Conservation (phyloP, 805 yeast genomes). For the Metschnikowia matae region DNA sequence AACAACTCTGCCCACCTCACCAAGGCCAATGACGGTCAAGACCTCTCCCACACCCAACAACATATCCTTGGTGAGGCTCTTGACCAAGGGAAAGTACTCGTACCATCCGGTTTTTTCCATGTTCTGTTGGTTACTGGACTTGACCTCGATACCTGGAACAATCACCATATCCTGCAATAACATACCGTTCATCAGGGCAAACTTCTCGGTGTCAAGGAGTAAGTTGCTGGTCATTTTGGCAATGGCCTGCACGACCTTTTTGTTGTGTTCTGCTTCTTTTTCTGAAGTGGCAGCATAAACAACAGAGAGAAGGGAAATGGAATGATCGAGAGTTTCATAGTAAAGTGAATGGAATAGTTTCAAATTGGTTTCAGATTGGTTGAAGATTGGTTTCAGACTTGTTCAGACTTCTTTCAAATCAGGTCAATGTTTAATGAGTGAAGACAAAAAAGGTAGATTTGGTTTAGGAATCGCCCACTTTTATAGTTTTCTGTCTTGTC, state of each 20-base stretch:
- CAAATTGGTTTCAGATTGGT: too few species aligned
- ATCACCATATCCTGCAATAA: neutral
- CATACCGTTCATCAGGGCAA: neutral
- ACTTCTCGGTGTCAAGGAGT: neutral
- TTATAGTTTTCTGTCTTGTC: too few species aligned
- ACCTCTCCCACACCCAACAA: neutral
- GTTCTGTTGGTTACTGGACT: neutral
- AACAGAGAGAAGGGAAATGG: neutral
- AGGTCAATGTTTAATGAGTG: too few species aligned
- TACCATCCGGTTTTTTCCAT: neutral
- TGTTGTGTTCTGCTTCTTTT: neutral
- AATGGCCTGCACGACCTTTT: neutral
- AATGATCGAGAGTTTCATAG: neutral
- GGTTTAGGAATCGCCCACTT: too few species aligned
- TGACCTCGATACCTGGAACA: neutral
- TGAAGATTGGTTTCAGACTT: too few species aligned
- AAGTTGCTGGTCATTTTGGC: neutral
- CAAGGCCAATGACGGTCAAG: neutral
- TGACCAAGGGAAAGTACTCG: neutral
- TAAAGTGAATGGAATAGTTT: neutral
- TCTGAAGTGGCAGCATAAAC: neutral
- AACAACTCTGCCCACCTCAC: neutral
- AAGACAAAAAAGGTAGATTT: too few species aligned
- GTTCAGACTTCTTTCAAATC: too few species aligned
- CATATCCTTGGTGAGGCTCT: neutral